A percentile compares a stretch with the other conserved stretches of the same genome.
These are phyloP conservation scores for Lecanicillium sp. DNA, from an alignment of 2,329 filamentous ascomycete genomes.

Conservation along the genomic window DNA sequence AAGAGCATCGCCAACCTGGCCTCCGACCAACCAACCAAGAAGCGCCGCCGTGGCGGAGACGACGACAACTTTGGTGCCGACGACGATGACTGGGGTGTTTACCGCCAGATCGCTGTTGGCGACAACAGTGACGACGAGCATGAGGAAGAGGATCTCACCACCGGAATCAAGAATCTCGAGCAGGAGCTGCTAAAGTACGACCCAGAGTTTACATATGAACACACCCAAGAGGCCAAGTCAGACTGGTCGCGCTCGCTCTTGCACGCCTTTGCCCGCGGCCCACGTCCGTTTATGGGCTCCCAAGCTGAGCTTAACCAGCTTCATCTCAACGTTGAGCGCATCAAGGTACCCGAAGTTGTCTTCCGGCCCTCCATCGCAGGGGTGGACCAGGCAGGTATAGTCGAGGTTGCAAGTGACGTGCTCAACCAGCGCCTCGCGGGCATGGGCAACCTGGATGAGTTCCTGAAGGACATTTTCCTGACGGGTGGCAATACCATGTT, in stretches of 20 bases:
- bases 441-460: conserved; percentile 50
- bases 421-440: conserved; percentile 69
- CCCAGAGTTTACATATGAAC: conserved; percentile 80
- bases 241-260: conserved; percentile 92
- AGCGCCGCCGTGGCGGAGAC: conserved; percentile 77
- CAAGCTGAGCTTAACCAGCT: conserved; percentile 78
- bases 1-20: conserved; percentile 95
- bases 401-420: conserved; percentile 88
- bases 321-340: conserved; percentile 93
- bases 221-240: conserved; percentile 83
- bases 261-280: conserved; percentile 83
- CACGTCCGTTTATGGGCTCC: conserved; percentile 77
- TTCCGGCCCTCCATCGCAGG: conserved; percentile 91
- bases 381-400: conserved; percentile 83
- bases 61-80: conserved; percentile 96
- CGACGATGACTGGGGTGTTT: conserved; percentile 97
- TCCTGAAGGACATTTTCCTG: conserved; percentile 81
- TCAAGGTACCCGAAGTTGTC: conserved; percentile 85
- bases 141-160: conserved; percentile 79
- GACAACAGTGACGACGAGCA: conserved; percentile 79
- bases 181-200: conserved; percentile 80
- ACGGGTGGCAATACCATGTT: conserved; percentile 92
- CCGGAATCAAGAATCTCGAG: conserved; percentile 68
- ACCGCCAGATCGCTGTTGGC: conserved; percentile 82
- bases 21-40: conserved; percentile 76